These are phyloP conservation scores for Aureobasidium lini DNA, from an alignment of 2,329 filamentous ascomycete genomes.

Conservation along the genomic window DNA sequence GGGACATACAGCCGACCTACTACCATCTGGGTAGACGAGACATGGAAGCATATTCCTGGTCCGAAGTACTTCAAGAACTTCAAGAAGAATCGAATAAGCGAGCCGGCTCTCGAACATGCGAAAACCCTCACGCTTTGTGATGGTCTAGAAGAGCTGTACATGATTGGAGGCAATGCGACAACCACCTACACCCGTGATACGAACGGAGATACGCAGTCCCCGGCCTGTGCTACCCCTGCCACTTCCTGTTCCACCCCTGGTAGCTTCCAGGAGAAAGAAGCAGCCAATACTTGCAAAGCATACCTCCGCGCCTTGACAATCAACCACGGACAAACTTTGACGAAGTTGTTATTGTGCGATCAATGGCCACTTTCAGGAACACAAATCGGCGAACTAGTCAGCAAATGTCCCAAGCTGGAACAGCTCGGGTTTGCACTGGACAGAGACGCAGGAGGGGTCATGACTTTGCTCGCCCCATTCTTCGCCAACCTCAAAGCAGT, in stretches of 20 bases:
- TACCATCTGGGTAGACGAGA: slow-evolving; percentile 24
- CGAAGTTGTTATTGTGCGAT: slow-evolving; percentile 50
- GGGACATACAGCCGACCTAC: slow-evolving; percentile 39
- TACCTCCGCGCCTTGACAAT: slow-evolving; percentile 46
- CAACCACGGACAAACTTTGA: slow-evolving; percentile 45
- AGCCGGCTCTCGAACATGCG: slow-evolving; percentile 30
- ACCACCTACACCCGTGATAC: background rate
- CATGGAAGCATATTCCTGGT: slow-evolving; percentile 15
- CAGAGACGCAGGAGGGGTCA: slow-evolving; percentile 39
- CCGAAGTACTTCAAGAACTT: slow-evolving; percentile 21
- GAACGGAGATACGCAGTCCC: background rate
- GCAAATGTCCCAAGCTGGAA: slow-evolving; percentile 50
- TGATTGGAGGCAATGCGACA: slow-evolving; percentile 34
- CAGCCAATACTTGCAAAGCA: slow-evolving; percentile 32
- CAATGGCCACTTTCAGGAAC: slow-evolving; percentile 46
- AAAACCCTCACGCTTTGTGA: slow-evolving; percentile 36
- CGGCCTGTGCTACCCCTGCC: background rate
- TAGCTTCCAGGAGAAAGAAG: slow-evolving; percentile 27
- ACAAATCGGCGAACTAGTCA: slow-evolving; percentile 45
- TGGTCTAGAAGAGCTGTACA: slow-evolving; percentile 45
- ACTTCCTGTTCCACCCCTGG: background rate
- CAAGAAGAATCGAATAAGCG: slow-evolving; percentile 17
- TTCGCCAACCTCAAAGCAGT: slow-evolving; percentile 34
- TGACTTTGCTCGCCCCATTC: slow-evolving; percentile 30
- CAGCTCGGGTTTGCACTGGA: slow-evolving; percentile 49